Evolutionary conservation across 129 eudicot genomes (phyloP).

Genomic region (Scalesia atractyloides): DNA sequence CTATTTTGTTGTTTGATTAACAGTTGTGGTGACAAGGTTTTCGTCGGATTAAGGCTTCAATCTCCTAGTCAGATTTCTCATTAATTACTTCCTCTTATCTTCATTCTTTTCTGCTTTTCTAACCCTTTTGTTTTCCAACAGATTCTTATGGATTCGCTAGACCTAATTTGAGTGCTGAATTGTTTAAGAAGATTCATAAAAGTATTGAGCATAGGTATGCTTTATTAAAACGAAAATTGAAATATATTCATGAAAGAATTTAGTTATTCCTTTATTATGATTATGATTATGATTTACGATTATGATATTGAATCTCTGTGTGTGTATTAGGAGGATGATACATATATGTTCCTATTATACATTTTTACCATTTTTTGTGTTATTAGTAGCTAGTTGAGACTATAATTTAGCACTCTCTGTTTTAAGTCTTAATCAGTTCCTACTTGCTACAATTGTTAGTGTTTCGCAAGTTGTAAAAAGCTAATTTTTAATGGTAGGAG

Average conservation of each 20-base stretch:
- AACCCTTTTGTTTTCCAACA: constrained; percentile 22
- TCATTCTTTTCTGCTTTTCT: background rate
- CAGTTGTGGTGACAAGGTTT: constrained; percentile 64
- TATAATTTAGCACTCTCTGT: no score
- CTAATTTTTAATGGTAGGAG: no score
- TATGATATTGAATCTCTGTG: background rate
- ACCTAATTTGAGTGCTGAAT: constrained; percentile 58
- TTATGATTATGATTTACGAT: background rate
- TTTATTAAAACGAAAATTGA: background rate
- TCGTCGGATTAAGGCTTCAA: constrained; percentile 69
- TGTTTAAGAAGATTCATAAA: constrained; percentile 59
- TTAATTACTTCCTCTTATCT: background rate
- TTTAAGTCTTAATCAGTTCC: no score
- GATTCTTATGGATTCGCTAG: constrained; percentile 57
- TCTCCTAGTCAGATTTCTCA: constrained; percentile 48
- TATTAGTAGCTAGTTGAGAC: no score
- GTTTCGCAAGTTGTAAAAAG: no score
- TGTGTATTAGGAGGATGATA: no score
- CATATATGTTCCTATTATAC: no score
- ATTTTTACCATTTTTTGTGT: no score
- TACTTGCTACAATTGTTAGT: no score
- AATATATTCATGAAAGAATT: background rate
- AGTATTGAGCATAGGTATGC: constrained; percentile 60
- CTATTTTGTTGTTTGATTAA: constrained; percentile 24
- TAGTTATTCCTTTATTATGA: background rate